Conservation (phyloP, 805 yeast species). For the Ogataea minuta region DNA sequence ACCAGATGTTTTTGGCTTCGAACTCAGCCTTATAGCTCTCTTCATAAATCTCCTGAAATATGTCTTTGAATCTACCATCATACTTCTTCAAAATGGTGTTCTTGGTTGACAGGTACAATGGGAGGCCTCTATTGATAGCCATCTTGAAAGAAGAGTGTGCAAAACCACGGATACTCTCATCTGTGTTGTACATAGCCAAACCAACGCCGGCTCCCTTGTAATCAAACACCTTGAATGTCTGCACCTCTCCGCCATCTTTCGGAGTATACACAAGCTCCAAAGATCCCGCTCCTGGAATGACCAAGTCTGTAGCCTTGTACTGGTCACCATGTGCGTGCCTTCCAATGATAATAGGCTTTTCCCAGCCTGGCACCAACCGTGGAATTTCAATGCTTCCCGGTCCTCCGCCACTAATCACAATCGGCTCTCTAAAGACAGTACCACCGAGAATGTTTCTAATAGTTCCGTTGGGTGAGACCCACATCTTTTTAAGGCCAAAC, state of each 20-base stretch:
- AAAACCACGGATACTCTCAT: conserved; percentile 71
- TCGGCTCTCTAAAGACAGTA: conserved; percentile 82
- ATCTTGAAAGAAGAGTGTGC: conserved; percentile 78
- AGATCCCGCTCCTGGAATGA: conserved; percentile 64
- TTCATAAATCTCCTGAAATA: conserved; percentile 67
- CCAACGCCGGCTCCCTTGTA: conserved; percentile 72
- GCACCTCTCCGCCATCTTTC: conserved; percentile 48
- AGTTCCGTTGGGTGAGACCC: conserved; percentile 85
- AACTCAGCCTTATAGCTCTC: conserved; percentile 53
- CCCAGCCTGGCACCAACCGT: conserved; percentile 76
- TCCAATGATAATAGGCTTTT: conserved; percentile 78
- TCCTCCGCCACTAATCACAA: conserved; percentile 55
- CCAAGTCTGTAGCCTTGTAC: conserved; percentile 75
- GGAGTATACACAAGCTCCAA: conserved; percentile 68
- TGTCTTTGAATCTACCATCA: conserved; percentile 81
- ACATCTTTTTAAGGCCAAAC: conserved; percentile 72
- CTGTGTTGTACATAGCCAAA: conserved; percentile 81
- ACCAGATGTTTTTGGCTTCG: conserved; percentile 61
- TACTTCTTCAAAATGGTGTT: conserved; percentile 80
- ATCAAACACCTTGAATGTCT: conserved; percentile 54
- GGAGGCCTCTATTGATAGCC: conserved; percentile 62
- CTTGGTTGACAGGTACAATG: conserved; percentile 69
- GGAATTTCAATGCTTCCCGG: conserved; percentile 53
- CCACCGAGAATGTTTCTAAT: conserved; percentile 79
- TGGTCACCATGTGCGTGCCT: conserved; percentile 88